Base-by-base conservation (phyloP, 371 early-diverging fungal genomes). In the Phascolomyces articulosus region DNA sequence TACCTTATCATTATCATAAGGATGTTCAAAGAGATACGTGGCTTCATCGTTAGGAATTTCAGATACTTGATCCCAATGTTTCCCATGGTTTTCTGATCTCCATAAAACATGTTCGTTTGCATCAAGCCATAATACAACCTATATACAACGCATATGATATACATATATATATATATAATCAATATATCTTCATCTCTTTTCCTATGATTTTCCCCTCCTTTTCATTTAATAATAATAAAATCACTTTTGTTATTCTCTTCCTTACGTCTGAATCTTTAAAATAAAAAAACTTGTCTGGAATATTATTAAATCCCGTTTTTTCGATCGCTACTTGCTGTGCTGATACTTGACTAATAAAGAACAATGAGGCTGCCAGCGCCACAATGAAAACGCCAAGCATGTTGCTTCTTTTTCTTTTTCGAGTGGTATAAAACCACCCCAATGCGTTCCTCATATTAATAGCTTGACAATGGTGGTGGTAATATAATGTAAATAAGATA, bases 71-170 rank as follows among this genome's bases (percentile, higher is more conserved):
- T 65, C 48, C 92, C 92, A 94, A 21, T 77, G 56, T 58, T 83
- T 84, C 62, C 93, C 93, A 70, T 89, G 89, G 58, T 93, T 77
- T 29, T 77, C 77, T 8, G 94, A 91, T 40, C 85, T 79, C 66
- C 74, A 87, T 8, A 92, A 70, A 31, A 63, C 58, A 60, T 87
- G 83, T 26, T 69, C 68, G 27, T 64, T 66, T 10, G 64, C 60
- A 63, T 92, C 92, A 28, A 84, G 80, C 74, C 83, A 82, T 27
- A 92, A 75, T 29, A 90, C 71, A 9, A 84, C 76, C 89, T 90
- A 65, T 6, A n/a, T n/a, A n/a, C n/a, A n/a, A n/a, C n/a, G n/a
- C n/a, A n/a, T n/a, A n/a, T n/a, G n/a, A n/a, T n/a, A n/a, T n/a
- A n/a, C n/a, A n/a, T n/a, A n/a, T n/a, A n/a, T n/a, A n/a, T n/a